phyloP scores from a whole-genome alignment of 176 grass and related monocot species.

The Phyllostachys edulis region DNA sequence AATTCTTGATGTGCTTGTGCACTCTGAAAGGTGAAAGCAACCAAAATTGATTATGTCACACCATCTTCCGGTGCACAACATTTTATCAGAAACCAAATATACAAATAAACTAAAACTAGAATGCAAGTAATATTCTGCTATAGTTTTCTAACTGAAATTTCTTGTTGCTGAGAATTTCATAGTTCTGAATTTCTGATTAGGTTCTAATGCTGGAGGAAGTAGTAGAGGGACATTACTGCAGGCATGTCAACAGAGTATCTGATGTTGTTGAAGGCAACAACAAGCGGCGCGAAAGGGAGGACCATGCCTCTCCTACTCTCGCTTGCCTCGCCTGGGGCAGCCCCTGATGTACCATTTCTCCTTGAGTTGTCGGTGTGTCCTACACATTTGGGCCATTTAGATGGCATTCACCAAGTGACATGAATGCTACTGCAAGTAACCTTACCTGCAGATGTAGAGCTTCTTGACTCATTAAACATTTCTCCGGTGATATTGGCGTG shows the following conservation, averaged over 20 bases:
- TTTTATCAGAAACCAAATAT: not conserved
- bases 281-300: conserved; percentile 54
- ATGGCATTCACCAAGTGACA: not conserved
- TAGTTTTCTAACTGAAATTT: not conserved
- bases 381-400: conserved; percentile 6
- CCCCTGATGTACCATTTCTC: conserved; percentile 26
- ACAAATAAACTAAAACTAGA: not conserved
- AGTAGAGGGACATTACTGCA: conserved; percentile 27
- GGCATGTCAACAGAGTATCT: conserved; percentile 76
- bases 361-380: conserved; percentile 10
- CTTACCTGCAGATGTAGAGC: conserved; percentile 31
- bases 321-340: conserved; percentile 1
- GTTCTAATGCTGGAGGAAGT: not conserved
- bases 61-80: not conserved
- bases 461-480: not conserved
- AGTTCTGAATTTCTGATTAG: not conserved
- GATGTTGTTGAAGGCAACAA: conserved; percentile 59
- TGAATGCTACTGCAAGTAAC: not conserved
- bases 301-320: conserved; percentile 59
- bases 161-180: not conserved
- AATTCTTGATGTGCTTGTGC: not conserved
- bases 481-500: conserved; percentile 64
- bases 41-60: not conserved
- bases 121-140: not conserved
- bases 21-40: not conserved